Percentiles rank a stretch among this genome's conserved stretches.
Conservation (phyloP, 495 filamentous ascomycete genomes). For the Aspergillus diversus region DNA sequence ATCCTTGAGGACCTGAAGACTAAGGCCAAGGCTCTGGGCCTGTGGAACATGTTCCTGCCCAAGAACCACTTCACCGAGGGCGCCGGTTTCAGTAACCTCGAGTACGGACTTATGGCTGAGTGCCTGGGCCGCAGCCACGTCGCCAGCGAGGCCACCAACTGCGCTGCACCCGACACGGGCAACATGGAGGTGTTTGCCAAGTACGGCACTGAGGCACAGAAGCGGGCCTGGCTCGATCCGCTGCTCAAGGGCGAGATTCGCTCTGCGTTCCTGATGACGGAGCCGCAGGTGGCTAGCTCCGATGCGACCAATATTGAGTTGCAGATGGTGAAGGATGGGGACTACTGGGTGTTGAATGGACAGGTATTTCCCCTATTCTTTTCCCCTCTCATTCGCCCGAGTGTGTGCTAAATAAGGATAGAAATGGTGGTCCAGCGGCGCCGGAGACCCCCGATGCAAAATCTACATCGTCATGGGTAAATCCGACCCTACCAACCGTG, state of each 20-base stretch:
- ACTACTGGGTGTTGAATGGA: conserved; percentile 85
- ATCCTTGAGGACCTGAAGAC: conserved; percentile 88
- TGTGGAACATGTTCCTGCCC: conserved; percentile 98
- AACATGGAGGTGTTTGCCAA: conserved; percentile 97
- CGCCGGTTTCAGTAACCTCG: conserved; percentile 86
- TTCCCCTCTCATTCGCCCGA: not conserved
- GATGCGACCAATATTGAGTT: conserved; percentile 90
- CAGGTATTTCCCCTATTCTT: conserved; percentile 50
- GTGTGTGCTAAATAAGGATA: conserved; percentile 27
- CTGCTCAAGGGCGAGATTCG: conserved; percentile 84
- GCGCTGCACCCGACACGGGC: conserved; percentile 87
- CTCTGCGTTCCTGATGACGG: conserved; percentile 93
- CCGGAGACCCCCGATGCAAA: conserved; percentile 86
- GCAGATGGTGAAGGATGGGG: conserved; percentile 75
- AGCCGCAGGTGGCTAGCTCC: conserved; percentile 83
- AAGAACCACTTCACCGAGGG: conserved; percentile 94
- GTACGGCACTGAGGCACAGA: conserved; percentile 89
- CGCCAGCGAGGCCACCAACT: conserved; percentile 78
- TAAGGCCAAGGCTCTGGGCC: conserved; percentile 76
- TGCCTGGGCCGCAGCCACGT: conserved; percentile 77
- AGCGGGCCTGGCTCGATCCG: conserved; percentile 81
- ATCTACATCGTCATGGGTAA: conserved; percentile 95
- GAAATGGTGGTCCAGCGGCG: conserved; percentile 98
- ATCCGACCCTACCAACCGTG: conserved; percentile 67
- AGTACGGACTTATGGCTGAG: conserved; percentile 94